Evolutionary conservation across 257 asterid species (phyloP), one percentile per base, ranked within the genome.

Genomic region (Solanum medicagineum): DNA sequence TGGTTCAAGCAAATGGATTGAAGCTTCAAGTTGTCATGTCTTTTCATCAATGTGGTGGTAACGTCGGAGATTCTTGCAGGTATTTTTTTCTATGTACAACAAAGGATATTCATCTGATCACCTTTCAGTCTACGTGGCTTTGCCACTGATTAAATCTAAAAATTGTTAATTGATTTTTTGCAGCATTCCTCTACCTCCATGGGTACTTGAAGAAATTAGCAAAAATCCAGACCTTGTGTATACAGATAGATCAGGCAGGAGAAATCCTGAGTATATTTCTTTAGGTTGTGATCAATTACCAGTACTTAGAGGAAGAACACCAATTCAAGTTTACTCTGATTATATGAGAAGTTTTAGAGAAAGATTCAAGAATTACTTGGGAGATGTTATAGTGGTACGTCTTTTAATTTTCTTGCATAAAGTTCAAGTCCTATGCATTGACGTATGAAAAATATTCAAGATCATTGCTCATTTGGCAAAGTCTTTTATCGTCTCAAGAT

Each of bases 191-290:
- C 89, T 95, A 83, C 99, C 99, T n/a, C 94, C 98, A 79, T 96
- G 98, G 98, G 99, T 94, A 65, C 95, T 96, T 63, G 99, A 96
- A 91, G 99, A 95, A 91, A 96, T 95, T 19, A 93, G 95, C 93
- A 93, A 91, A 85, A 93, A 95, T 60, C 98, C 99, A 4, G 95
- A 94, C 87, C 92, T 96, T 47, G 95, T 93, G 79, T 94, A 94
- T 83, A 94, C 99, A 20, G 99, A 96, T 71, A 88, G 90, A 88
- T 94, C 97, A 29, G 98, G 98, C 42, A 86, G 97, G 42, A 93
- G 97, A 84, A 95, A 96, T 90, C 98, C 99, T 6, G 98, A 96
- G 88, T 95, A 95, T 49, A 91, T 96, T 86, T 93, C 99, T 62
- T 86, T 96, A 89, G 99, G 99, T 29, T 93, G 98, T 40, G 97